phyloP scores from a whole-genome alignment of 192 early-diverging fungal species.

The Spizellomyces punctatus region DNA sequence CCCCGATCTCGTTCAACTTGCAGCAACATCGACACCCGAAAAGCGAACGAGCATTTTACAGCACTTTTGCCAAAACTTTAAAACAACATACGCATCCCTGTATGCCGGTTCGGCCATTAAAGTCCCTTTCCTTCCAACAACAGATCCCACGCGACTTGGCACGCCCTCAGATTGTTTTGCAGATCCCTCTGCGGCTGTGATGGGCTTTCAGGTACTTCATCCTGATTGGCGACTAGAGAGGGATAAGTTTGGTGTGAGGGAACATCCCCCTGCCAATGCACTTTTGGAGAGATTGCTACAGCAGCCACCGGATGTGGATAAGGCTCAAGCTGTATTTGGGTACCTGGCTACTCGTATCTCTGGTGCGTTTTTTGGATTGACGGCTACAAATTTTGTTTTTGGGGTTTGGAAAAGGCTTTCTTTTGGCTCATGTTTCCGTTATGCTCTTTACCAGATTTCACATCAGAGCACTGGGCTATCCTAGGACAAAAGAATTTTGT shows the following conservation, averaged over 20 bases:
- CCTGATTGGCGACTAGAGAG: constrained; percentile 50
- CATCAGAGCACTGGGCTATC: too few relatives aligned
- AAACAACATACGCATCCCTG: constrained; percentile 50
- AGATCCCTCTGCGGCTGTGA: constrained; percentile 57
- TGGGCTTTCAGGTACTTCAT: constrained; percentile 71
- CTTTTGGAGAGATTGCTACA: constrained; percentile 37
- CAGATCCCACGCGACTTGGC: constrained; percentile 32
- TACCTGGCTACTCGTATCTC: constrained; percentile 66
- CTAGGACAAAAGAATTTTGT: too few relatives aligned
- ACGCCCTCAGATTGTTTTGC: constrained; percentile 67
- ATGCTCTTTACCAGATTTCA: too few relatives aligned
- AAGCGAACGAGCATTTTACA: constrained; percentile 54
- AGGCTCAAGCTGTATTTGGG: constrained; percentile 63
- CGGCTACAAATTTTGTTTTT: too few relatives aligned
- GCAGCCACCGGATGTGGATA: constrained; percentile 34
- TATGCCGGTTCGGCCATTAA: constrained; percentile 56
- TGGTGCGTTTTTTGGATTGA: constrained; percentile 4
- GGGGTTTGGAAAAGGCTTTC: neutral
- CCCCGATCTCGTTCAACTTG: constrained; percentile 35
- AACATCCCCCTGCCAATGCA: constrained; percentile 55
- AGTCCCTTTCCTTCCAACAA: constrained; percentile 62
- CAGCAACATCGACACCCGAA: constrained; percentile 12
- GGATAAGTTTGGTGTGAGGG: constrained; percentile 66
- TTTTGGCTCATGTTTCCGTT: neutral
- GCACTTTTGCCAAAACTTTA: constrained; percentile 74